Base-by-base conservation (phyloP, 2,329 filamentous ascomycete genomes). In the Penicillium sp. region DNA sequence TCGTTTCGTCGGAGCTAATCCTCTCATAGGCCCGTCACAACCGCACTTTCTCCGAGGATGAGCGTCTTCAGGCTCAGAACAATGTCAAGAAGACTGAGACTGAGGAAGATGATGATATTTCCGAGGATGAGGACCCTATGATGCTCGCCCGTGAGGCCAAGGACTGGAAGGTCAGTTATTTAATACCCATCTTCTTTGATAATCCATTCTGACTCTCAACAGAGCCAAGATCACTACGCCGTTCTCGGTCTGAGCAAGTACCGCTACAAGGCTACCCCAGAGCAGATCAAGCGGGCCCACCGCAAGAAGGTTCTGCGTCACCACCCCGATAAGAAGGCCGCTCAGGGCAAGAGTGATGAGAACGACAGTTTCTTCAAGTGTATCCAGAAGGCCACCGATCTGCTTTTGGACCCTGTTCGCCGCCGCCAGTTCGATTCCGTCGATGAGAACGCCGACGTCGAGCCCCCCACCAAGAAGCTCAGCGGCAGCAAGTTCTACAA, bases 321-420 rank as follows among this genome's bases (percentile, higher is more conserved):
- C 74, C 93, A 99, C 75, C 93, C 93, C 55, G 93, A 99, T 74
- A 99, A 99, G 86, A 95, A 95, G 78, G 93, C 95, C 13, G 93
- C 93, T 25, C 82, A 86, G 40, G 93, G 93, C 54, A 81, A 83
- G 64, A 81, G 83, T 61, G 91, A 97, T 65, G 92, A 76, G 64
- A 74, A 96, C 74, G 93, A 99, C 73, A 89, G 88, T 72, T 99
- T 99, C 80, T 99, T 99, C 87, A 99, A 99, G 82, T 99, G 95
- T 75, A 99, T 99, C 72, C 95, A 99, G 72, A 96, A 96, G 75
- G 93, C 93, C 50, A 92, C 87, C 64, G 93, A 99, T 66, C 81
- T 97, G 44, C 87, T 99, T 14, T 82, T 89, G 47, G 93, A 99
- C 77, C 93, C 93, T 43, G 80, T 85, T 71, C 95, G 89, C 77